Conservation (phyloP, 1,284 basidiomycete genomes). For the Pseudozyma tsukubaensis region DNA sequence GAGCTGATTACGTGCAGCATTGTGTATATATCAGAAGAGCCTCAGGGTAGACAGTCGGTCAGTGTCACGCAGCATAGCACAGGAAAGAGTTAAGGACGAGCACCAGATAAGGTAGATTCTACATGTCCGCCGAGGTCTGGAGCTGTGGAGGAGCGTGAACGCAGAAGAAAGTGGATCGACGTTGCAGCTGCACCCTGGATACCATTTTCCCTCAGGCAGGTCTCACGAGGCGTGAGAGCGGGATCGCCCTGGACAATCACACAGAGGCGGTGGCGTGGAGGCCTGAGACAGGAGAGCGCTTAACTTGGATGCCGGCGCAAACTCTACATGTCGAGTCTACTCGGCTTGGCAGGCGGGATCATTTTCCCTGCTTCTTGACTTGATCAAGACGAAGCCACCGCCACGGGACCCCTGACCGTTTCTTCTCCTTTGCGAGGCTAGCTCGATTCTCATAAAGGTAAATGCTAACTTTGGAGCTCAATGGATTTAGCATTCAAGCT, state of each 20-base stretch:
- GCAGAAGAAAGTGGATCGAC: conserved; percentile 4
- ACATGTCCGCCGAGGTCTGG: neutral
- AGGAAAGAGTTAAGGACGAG: no score
- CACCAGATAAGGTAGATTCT: conserved; percentile 1
- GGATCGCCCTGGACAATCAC: neutral
- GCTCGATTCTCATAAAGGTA: no score
- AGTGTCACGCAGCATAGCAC: no score
- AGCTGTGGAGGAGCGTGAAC: no score
- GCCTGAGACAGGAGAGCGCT: neutral
- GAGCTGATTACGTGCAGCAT: conserved; percentile 13
- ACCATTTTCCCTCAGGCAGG: neutral
- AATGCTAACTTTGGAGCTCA: no score
- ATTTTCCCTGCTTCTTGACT: neutral
- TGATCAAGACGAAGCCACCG: neutral
- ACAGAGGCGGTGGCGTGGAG: neutral
- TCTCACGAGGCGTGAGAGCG: neutral
- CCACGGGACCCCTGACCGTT: no score
- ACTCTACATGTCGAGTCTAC: conserved; percentile 3
- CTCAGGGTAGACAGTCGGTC: no score
- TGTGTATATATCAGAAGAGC: conserved; percentile 16
- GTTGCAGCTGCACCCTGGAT: conserved; percentile 3
- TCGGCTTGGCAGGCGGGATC: neutral
- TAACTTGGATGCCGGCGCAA: conserved; percentile 9
- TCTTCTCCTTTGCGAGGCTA: no score
- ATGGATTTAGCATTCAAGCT: no score